phyloP scores from a whole-genome alignment of 495 filamentous ascomycete species.

The Aspergillus steynii region DNA sequence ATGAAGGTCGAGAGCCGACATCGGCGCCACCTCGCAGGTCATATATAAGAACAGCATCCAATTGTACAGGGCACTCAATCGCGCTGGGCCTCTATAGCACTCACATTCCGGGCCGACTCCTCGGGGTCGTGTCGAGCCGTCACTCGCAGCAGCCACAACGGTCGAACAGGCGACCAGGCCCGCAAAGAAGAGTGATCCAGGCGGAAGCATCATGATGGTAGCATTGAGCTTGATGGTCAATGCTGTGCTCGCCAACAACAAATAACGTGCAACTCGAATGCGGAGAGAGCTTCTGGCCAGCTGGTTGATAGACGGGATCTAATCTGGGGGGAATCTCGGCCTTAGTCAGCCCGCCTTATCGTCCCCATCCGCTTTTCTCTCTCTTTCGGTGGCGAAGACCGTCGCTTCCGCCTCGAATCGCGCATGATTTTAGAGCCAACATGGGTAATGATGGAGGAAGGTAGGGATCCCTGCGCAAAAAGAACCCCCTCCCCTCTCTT shows the following conservation, averaged over 20 bases:
- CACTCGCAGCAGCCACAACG: conserved; percentile 34
- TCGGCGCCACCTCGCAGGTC: not conserved
- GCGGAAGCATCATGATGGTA: conserved; percentile 44
- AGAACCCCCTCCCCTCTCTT: not conserved
- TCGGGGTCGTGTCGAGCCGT: conserved; percentile 53
- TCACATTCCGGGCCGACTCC: conserved; percentile 72
- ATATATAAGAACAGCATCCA: not conserved
- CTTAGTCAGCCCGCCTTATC: conserved; percentile 24
- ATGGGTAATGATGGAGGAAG: conserved; percentile 97
- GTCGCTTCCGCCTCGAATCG: not conserved
- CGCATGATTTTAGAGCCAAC: conserved; percentile 12
- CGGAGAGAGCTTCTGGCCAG: conserved; percentile 22
- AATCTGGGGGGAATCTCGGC: conserved; percentile 16
- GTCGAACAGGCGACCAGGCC: conserved; percentile 39
- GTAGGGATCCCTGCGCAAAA: conserved; percentile 31
- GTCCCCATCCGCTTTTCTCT: not conserved
- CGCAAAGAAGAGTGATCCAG: conserved; percentile 40
- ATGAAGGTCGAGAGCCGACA: not conserved
- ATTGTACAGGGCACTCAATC: not conserved
- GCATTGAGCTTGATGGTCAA: conserved; percentile 37
- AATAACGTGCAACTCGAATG: conserved; percentile 9
- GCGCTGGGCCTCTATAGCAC: conserved; percentile 18
- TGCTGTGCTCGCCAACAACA: conserved; percentile 6
- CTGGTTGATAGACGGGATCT: conserved; percentile 11
- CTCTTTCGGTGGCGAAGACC: conserved; percentile 21